Evolutionary conservation across 768 basidiomycete genomes (phyloP).

Genomic region (Fomitopsis serialis): DNA sequence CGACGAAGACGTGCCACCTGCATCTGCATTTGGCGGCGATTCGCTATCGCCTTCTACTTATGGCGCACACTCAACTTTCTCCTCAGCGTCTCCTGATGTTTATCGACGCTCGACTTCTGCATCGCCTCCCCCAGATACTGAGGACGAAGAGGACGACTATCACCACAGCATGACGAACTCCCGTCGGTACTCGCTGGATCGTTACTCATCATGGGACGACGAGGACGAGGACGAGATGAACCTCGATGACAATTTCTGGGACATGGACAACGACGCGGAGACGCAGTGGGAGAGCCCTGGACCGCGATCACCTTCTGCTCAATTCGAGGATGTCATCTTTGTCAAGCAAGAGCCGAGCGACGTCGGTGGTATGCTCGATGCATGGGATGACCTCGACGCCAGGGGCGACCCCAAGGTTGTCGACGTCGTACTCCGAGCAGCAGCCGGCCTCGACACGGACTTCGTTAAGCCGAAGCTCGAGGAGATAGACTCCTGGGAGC

Average conservation of each 20-base stretch:
- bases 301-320: conserved; percentile 57
- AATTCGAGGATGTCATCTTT: conserved; percentile 28
- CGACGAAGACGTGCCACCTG: conserved; percentile 9
- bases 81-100: conserved; percentile 29
- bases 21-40: conserved; percentile 24
- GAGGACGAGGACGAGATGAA: conserved; percentile 24
- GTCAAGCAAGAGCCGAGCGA: conserved; percentile 61
- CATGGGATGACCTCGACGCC: conserved; percentile 62
- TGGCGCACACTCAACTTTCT: conserved; percentile 51
- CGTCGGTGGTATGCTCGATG: conserved; percentile 59
- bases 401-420: conserved; percentile 34
- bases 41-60: conserved; percentile 52
- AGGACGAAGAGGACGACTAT: conserved; percentile 50
- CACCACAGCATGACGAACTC: conserved; percentile 31
- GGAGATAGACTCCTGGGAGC: conserved; percentile 37
- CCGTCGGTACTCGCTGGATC: conserved; percentile 12
- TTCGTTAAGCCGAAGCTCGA: conserved; percentile 36
- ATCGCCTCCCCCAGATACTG: conserved; percentile 68
- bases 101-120: conserved; percentile 49
- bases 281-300: conserved; percentile 58
- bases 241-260: conserved; percentile 39
- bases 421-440: conserved; percentile 36
- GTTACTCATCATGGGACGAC: not conserved
- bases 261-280: conserved; percentile 49
- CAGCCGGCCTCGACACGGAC: conserved; percentile 16